Conservation (phyloP, 2,329 filamentous ascomycete genomes). For the Curvularia sp. region DNA sequence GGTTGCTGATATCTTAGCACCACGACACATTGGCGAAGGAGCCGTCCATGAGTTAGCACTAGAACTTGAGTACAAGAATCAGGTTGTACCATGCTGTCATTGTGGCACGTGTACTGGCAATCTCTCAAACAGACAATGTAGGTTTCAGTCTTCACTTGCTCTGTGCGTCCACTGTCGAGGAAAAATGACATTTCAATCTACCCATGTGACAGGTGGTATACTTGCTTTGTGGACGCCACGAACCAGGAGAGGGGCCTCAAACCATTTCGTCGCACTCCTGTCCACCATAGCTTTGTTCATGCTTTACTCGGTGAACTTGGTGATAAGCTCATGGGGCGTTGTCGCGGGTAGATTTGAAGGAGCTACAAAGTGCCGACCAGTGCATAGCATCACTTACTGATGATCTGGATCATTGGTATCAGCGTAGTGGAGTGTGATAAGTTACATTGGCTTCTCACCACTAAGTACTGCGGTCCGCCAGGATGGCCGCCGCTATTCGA, state of each 20-base stretch:
- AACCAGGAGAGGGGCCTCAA: too few species aligned
- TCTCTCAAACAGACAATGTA: neutral
- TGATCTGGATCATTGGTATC: neutral
- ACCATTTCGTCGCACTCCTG: neutral
- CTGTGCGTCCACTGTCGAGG: too few species aligned
- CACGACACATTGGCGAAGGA: neutral
- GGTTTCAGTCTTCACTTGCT: too few species aligned
- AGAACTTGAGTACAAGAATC: neutral
- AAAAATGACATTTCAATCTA: neutral
- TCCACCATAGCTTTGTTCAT: neutral
- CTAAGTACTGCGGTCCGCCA: neutral
- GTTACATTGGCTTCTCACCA: neutral
- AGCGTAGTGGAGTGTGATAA: neutral
- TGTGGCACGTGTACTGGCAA: too few species aligned
- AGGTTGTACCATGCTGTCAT: too few species aligned
- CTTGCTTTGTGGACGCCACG: neutral
- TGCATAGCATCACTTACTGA: neutral
- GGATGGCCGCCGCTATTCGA: neutral
- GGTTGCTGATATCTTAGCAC: neutral
- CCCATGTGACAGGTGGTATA: neutral
- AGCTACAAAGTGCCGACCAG: neutral
- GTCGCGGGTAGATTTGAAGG: neutral
- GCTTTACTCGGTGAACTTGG: neutral
- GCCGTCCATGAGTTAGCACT: neutral
- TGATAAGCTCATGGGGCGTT: neutral